Conservation (phyloP, 2,329 filamentous ascomycete species). For the Pestalotiopsis sp. region DNA sequence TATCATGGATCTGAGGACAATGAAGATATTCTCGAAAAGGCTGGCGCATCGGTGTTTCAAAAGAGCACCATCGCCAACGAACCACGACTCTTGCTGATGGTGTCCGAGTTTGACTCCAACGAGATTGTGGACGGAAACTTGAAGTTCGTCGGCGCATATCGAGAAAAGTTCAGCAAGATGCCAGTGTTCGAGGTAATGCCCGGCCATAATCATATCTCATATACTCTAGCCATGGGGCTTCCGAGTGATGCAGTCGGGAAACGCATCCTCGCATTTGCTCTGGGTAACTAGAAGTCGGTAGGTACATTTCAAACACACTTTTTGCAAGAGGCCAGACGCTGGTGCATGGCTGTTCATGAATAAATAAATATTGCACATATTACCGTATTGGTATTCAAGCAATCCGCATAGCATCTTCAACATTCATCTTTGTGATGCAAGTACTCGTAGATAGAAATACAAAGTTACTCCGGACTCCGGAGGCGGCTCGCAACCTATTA, state of each 20-base stretch:
- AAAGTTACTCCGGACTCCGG: background rate
- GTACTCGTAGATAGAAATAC: background rate
- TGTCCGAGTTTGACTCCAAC: slow-evolving; percentile 5
- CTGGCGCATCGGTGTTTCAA: background rate
- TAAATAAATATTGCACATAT: no score
- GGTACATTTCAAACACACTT: background rate
- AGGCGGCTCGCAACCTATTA: no score
- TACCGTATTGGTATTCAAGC: no score
- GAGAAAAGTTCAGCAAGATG: slow-evolving; percentile 2
- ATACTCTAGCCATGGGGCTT: background rate
- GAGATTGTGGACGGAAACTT: slow-evolving; percentile 5
- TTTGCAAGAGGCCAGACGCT: no score
- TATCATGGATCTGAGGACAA: background rate
- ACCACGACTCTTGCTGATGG: slow-evolving; percentile 4
- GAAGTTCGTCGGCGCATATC: background rate
- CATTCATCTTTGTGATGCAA: background rate
- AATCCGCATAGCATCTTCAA: no score
- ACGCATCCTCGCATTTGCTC: slow-evolving; percentile 12
- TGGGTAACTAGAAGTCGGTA: background rate
- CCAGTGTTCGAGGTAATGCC: slow-evolving; percentile 5
- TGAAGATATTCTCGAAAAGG: slow-evolving; percentile 2
- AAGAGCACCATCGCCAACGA: background rate
- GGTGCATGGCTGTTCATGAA: no score
- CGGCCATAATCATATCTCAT: slow-evolving; percentile 8
- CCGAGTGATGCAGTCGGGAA: background rate